A percentile compares a stretch with the other conserved stretches of the same genome.
Conservation (phyloP, 225 moss, liverwort and hornwort species). For the Bryoerythrophyllum caledonicum region DNA sequence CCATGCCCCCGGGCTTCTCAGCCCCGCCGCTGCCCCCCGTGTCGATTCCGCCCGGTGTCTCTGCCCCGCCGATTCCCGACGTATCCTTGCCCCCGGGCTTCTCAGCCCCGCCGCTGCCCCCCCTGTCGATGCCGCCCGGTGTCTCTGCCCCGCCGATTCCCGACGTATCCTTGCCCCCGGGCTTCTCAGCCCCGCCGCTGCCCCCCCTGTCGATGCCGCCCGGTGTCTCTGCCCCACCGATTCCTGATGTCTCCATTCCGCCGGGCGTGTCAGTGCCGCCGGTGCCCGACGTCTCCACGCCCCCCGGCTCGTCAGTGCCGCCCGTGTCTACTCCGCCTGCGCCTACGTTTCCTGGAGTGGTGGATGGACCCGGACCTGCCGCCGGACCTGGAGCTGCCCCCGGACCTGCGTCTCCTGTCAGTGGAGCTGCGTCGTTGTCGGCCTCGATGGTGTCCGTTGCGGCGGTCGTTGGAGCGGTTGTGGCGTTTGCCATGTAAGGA, state of each 20-base stretch:
- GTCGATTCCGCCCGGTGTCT: neutral
- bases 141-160: neutral
- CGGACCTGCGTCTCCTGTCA: neutral
- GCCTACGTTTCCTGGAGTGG: neutral
- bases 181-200: neutral
- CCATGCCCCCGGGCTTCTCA: neutral
- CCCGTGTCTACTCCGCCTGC: neutral
- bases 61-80: neutral
- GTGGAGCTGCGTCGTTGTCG: neutral
- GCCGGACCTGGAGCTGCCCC: neutral
- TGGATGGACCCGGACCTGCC: neutral
- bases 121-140: neutral
- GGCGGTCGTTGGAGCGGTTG: neutral
- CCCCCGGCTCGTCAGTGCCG: neutral
- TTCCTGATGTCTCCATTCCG: neutral
- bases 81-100: neutral
- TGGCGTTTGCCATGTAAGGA: slow-evolving; percentile 2
- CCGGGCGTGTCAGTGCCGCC: neutral
- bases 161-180: neutral
- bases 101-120: neutral
- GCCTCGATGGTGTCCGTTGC: neutral
- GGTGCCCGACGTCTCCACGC: neutral
- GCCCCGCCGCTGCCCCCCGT: neutral
- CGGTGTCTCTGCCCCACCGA: neutral
- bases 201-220: slow-evolving; percentile 1